Evolutionary conservation across 2,329 filamentous ascomycete genomes (phyloP).

Genomic region (Colletotrichum chrysophilum): DNA sequence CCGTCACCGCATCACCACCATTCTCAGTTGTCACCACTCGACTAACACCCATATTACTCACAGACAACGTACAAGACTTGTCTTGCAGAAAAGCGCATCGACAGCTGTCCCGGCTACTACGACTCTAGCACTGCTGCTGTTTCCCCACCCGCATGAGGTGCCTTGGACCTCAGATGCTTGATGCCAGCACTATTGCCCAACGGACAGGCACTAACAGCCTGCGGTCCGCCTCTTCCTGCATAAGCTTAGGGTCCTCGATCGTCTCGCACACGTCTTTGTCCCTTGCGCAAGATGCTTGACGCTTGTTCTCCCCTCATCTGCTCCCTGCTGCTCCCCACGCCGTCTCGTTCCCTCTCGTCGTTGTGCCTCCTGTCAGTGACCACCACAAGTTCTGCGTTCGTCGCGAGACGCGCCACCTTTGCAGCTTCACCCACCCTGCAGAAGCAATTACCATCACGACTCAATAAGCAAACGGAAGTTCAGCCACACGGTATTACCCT

Average conservation of each 20-base stretch:
- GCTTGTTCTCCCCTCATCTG: neutral
- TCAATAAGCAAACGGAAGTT: neutral
- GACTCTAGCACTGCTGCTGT: neutral
- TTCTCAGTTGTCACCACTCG: neutral
- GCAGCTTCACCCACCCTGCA: neutral
- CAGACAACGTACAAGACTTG: neutral
- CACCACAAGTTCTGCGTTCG: neutral
- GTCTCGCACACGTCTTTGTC: neutral
- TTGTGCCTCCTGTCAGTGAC: neutral
- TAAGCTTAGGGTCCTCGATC: constrained; percentile 8
- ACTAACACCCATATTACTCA: neutral
- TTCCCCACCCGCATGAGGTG: neutral
- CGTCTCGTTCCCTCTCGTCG: neutral
- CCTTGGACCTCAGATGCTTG: constrained; percentile 11
- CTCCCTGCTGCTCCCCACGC: neutral
- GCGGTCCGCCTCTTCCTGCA: constrained; percentile 18
- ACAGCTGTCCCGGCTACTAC: neutral
- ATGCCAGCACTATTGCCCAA: neutral
- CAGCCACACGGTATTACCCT: neutral
- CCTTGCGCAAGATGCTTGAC: neutral
- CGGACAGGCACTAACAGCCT: constrained; percentile 7
- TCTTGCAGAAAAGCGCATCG: neutral
- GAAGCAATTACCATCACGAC: neutral
- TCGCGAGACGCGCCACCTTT: neutral
- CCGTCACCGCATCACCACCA: neutral